phyloP scores from a whole-genome alignment of 2,329 filamentous ascomycete species.

The Apiospora koreana region DNA sequence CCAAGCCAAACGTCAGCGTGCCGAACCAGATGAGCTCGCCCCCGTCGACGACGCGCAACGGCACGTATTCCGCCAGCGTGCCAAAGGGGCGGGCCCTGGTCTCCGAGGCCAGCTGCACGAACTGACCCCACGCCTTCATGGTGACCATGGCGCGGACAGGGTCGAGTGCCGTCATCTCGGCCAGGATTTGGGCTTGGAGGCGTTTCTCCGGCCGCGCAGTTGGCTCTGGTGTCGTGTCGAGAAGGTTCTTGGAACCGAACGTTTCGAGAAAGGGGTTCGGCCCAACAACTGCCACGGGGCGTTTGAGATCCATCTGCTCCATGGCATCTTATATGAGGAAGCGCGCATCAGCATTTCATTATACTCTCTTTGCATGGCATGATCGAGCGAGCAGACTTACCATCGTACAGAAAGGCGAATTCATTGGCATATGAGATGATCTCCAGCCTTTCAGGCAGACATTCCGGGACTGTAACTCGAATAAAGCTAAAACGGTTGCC shows the following conservation, averaged over 20 bases:
- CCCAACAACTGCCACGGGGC: constrained; percentile 14
- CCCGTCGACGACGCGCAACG: constrained; percentile 25
- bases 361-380: neutral
- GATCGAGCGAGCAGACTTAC: constrained; percentile 15
- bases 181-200: constrained; percentile 25
- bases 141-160: constrained; percentile 22
- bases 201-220: constrained; percentile 20
- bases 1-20: constrained; percentile 37
- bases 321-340: neutral
- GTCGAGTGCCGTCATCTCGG: constrained; percentile 28
- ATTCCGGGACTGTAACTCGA: constrained; percentile 35
- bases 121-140: constrained; percentile 27
- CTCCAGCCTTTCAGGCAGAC: constrained; percentile 39
- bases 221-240: constrained; percentile 18
- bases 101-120: constrained; percentile 20
- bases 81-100: constrained; percentile 18
- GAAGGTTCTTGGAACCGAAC: constrained; percentile 25
- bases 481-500: constrained; percentile 33
- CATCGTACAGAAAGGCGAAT: constrained; percentile 42
- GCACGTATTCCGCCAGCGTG: constrained; percentile 28
- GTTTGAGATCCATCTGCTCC: neutral
- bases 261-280: constrained; percentile 21
- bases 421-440: constrained; percentile 41
- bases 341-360: neutral
- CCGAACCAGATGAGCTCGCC: constrained; percentile 36